Conservation (phyloP, 805 yeast genomes). For the Zygotorulaspora danielsina region DNA sequence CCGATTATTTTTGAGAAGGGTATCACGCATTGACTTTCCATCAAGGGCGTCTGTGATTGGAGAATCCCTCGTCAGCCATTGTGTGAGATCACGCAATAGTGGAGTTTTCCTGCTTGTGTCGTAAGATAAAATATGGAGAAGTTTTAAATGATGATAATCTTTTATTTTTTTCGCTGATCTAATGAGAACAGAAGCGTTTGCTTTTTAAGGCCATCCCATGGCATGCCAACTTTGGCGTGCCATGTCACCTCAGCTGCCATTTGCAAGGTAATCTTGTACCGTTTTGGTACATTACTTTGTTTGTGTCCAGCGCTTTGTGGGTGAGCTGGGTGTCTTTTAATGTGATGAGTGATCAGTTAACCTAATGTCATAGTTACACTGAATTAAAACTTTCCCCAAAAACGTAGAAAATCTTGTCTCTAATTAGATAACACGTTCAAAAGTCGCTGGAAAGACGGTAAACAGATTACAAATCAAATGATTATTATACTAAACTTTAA, state of each 20-base stretch:
- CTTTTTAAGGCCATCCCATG: slow-evolving; percentile 23
- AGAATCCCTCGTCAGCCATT: no score
- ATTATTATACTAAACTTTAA: slow-evolving; percentile 11
- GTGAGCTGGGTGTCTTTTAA: slow-evolving; percentile 41
- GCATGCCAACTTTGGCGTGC: not conserved
- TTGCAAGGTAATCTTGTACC: slow-evolving; percentile 8
- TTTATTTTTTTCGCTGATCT: slow-evolving; percentile 24
- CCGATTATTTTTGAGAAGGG: no score
- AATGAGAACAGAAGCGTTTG: slow-evolving; percentile 22
- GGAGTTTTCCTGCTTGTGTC: not conserved
- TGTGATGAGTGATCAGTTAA: slow-evolving; percentile 55
- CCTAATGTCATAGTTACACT: slow-evolving; percentile 79
- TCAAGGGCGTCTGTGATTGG: no score
- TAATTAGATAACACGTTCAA: no score
- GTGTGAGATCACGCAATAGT: slow-evolving; percentile 1
- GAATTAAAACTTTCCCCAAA: slow-evolving; percentile 38
- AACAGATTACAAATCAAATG: slow-evolving; percentile 8
- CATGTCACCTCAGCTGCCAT: slow-evolving; percentile 1
- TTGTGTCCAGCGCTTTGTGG: slow-evolving; percentile 5
- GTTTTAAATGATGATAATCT: slow-evolving; percentile 28
- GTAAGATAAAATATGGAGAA: slow-evolving; percentile 1
- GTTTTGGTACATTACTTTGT: slow-evolving; percentile 19
- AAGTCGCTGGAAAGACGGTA: not conserved
- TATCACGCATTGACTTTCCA: no score
- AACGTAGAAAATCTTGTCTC: no score